Conservation (phyloP, 169 alveolate species). For the Cryptosporidium tyzzeri region DNA sequence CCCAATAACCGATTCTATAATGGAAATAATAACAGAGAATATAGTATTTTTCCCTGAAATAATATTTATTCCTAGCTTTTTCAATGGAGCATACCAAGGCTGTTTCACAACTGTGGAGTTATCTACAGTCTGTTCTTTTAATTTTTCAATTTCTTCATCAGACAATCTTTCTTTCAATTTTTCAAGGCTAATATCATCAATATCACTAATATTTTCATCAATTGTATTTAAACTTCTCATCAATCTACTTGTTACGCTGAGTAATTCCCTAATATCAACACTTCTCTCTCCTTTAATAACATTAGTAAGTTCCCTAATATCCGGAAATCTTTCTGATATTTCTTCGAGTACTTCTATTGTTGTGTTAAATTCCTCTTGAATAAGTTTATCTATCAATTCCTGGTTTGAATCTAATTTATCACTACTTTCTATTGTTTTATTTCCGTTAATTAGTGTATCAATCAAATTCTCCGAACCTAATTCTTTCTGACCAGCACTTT, state of each 20-base stretch:
- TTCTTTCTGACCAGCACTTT: neutral
- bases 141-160: slow-evolving; percentile 26
- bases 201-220: slow-evolving; percentile 15
- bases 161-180: slow-evolving; percentile 23
- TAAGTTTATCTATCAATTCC: slow-evolving; percentile 7
- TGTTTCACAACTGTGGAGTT: neutral
- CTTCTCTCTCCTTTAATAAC: slow-evolving; percentile 18
- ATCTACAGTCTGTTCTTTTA: neutral
- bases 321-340: slow-evolving; percentile 31
- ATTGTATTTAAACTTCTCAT: slow-evolving; percentile 23
- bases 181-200: slow-evolving; percentile 20
- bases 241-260: slow-evolving; percentile 24
- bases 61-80: slow-evolving; percentile 13
- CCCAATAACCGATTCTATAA: slow-evolving; percentile 48
- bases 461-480: slow-evolving; percentile 12
- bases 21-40: slow-evolving; percentile 34
- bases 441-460: slow-evolving; percentile 6
- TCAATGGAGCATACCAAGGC: slow-evolving; percentile 65
- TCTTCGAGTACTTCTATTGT: slow-evolving; percentile 31
- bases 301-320: slow-evolving; percentile 31
- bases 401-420: slow-evolving; percentile 1
- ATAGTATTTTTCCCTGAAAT: slow-evolving; percentile 31
- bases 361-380: slow-evolving; percentile 24
- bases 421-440: slow-evolving; percentile 15
- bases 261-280: slow-evolving; percentile 39